Base-by-base conservation (phyloP, 2,329 filamentous ascomycete species). In the Fusarium fujikuroi region DNA sequence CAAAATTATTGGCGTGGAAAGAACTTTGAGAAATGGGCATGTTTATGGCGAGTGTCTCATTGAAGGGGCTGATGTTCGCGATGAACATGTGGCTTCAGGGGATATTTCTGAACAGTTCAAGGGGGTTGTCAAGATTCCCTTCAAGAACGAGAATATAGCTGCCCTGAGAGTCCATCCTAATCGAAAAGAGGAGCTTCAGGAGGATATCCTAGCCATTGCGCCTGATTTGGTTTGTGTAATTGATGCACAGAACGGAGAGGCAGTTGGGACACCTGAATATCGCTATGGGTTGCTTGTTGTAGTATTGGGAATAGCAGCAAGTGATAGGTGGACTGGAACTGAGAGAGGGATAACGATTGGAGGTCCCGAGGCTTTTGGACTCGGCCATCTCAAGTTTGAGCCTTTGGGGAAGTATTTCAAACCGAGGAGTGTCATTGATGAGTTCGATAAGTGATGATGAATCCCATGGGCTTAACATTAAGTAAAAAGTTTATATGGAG, bases 71-170 rank as follows among this genome's bases (percentile, higher is more conserved):
- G 85, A 87, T 28, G 70, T 84, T 62, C 74, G 80, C 60, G 80
- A 82, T 9, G 78, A 79, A 32, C 73, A 76, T 5, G 60, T 66
- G 16, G 32, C 58, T 10, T 49, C 60, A 18, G 40, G 63, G 53
- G 43, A 57, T 16, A 23, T 30, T 5, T 5, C 54, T 3, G n/a
- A 71, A 5, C 75, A 80, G 37, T 82, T 86, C 78, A 66, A 77
- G 47, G 89, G 89, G 1, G 73, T 80, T 36, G 81, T 92, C 77
- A 91, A 88, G 77, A 90, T 93, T 54, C 91, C 91, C 0, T 93
- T 93, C 83, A 92, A 92, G 81, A 93, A 93, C 79, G 91, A 93
- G 77, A 93, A 93, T 75, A 91, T 93, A 49, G 88, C 87, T n/a
- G 91, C 88, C 1, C 81, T 86, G 50, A 81, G 75, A 57, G 71